A percentile compares a stretch with the other conserved stretches of the same genome.
Conservation (phyloP, 495 filamentous ascomycete genomes). For the Neurospora sp. region DNA sequence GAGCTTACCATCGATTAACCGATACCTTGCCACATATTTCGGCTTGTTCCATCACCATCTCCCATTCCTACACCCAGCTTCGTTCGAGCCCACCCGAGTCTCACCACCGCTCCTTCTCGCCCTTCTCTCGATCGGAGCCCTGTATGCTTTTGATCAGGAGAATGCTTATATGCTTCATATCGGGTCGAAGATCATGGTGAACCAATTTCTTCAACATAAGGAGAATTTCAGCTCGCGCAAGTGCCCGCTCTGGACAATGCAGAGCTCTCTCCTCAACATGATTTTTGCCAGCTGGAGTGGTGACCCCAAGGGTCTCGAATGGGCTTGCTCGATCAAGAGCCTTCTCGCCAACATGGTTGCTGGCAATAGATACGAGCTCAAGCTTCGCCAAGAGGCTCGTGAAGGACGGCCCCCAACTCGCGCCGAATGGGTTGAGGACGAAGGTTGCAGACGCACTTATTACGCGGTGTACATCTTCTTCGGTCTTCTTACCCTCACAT, state of each 20-base stretch:
- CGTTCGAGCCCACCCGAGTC: conserved; percentile 69
- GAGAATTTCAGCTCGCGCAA: conserved; percentile 98
- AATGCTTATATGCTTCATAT: conserved; percentile 95
- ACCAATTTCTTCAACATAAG: conserved; percentile 94
- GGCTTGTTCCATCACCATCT: conserved; percentile 94
- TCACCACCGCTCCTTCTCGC: conserved; percentile 79
- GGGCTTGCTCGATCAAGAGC: conserved; percentile 98
- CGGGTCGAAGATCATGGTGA: conserved; percentile 91
- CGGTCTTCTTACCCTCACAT: conserved; percentile 87
- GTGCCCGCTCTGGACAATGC: conserved; percentile 96
- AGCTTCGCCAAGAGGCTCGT: conserved; percentile 80
- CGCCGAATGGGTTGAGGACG: conserved; percentile 93
- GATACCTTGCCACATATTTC: conserved; percentile 91
- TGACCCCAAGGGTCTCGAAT: conserved; percentile 93
- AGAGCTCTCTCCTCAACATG: conserved; percentile 93
- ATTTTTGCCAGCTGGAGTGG: conserved; percentile 99
- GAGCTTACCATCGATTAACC: conserved; percentile 64
- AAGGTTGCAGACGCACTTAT: conserved; percentile 92
- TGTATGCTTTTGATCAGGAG: conserved; percentile 96
- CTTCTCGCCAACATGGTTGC: conserved; percentile 97
- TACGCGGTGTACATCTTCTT: conserved; percentile 99
- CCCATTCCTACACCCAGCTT: conserved; percentile 89
- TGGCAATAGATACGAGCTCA: conserved; percentile 91
- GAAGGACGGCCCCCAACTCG: conserved; percentile 66
- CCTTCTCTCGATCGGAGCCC: conserved; percentile 87